These are phyloP conservation scores for Cyclocybe cylindracea DNA, from an alignment of 768 basidiomycete genomes.

Conservation along the genomic window DNA sequence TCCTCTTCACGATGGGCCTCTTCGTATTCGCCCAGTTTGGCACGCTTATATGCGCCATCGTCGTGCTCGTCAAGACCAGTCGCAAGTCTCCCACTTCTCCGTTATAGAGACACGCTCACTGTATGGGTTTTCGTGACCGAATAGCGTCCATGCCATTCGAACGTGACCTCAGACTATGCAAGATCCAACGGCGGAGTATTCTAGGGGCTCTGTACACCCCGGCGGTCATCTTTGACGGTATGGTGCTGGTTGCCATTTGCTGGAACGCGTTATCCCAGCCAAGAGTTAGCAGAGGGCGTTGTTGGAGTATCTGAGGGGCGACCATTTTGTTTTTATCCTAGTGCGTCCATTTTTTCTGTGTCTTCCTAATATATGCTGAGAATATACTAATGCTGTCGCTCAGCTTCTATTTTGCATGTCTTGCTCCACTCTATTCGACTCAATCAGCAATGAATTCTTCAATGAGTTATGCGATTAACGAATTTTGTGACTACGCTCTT, in stretches of 20 bases:
- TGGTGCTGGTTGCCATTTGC: constrained; percentile 7
- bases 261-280: constrained; percentile 12
- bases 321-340: constrained; percentile 9
- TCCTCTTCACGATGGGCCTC: constrained; percentile 26
- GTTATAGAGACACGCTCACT: no score
- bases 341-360: constrained; percentile 1
- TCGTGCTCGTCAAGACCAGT: constrained; percentile 23
- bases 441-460: not conserved
- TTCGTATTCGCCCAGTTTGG: constrained; percentile 30
- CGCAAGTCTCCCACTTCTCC: no score
- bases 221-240: constrained; percentile 13
- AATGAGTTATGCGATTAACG: constrained; percentile 11
- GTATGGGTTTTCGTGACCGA: not conserved
- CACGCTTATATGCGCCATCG: constrained; percentile 20
- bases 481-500: constrained; percentile 10
- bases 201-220: constrained; percentile 11
- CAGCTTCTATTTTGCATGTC: constrained; percentile 9
- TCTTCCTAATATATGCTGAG: not conserved
- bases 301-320: constrained; percentile 1
- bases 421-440: not conserved
- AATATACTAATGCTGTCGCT: not conserved
- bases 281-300: not conserved
- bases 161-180: constrained; percentile 2
- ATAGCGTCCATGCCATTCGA: constrained; percentile 1
- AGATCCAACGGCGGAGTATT: constrained; percentile 7